Conservation (phyloP, 2,329 filamentous ascomycete genomes). For the Raffaelea ambrosiae region DNA sequence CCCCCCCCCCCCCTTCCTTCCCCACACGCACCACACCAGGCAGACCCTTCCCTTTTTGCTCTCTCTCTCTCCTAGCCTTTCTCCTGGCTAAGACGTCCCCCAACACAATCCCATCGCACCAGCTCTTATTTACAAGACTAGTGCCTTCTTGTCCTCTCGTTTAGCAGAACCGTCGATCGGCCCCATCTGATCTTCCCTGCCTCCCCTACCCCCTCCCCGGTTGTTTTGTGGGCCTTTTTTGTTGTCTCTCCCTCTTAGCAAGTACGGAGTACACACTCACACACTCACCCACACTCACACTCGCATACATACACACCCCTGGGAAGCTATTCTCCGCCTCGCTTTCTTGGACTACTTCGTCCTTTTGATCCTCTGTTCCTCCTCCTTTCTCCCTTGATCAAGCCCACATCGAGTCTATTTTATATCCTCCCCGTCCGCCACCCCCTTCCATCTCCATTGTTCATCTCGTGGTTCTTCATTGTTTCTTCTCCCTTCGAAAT, state of each 20-base stretch:
- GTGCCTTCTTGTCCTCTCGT: no score
- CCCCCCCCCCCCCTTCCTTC: background rate
- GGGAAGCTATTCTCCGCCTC: no score
- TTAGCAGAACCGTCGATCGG: conserved; percentile 6
- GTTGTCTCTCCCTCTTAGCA: background rate
- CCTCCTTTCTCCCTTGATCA: background rate
- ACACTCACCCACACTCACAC: background rate
- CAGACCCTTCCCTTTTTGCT: background rate
- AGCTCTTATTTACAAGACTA: background rate
- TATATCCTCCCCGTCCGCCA: background rate
- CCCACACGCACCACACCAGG: background rate
- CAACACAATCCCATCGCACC: no score
- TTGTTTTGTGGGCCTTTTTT: conserved; percentile 5
- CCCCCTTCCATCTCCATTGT: no score
- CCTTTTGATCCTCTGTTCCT: background rate
- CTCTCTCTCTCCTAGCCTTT: background rate
- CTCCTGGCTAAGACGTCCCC: background rate
- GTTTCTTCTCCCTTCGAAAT: no score
- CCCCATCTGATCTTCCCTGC: conserved; percentile 9
- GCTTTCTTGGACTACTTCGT: background rate
- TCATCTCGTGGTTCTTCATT: no score
- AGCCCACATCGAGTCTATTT: background rate
- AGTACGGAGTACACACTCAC: background rate
- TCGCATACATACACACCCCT: background rate
- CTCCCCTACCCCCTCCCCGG: background rate